These are phyloP conservation scores for Aegilops tauschii DNA, from an alignment of 176 grass and related monocot species.

Conservation along the genomic window DNA sequence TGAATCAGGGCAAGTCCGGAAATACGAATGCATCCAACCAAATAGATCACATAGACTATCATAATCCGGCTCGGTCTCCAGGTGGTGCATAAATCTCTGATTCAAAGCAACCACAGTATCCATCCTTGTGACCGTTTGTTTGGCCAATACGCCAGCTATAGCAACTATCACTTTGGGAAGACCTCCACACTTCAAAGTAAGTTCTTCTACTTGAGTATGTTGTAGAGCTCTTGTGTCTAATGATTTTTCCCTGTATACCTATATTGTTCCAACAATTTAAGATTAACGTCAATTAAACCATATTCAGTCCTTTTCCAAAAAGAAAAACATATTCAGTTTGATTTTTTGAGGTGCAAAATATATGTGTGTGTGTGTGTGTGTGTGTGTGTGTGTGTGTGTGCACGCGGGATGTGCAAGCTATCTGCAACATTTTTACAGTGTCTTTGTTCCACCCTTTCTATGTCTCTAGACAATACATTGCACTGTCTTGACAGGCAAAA, in stretches of 20 bases:
- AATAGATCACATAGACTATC: not conserved
- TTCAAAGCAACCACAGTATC: not conserved
- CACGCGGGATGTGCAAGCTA: too few species aligned
- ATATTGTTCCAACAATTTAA: not conserved
- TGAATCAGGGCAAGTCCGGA: not conserved
- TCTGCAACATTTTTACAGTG: too few species aligned
- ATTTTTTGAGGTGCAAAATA: too few species aligned
- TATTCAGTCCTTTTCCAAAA: too few species aligned
- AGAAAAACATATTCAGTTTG: too few species aligned
- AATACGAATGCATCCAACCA: slow-evolving; percentile 18
- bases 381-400: too few species aligned
- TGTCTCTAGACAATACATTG: too few species aligned
- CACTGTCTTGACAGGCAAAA: too few species aligned
- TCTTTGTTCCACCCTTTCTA: too few species aligned
- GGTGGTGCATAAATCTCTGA: not conserved
- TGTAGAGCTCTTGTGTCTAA: too few species aligned
- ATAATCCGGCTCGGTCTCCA: not conserved
- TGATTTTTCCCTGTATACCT: not conserved
- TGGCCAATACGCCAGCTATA: not conserved
- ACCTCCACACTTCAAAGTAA: slow-evolving; percentile 26
- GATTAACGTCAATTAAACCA: not conserved
- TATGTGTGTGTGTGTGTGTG: too few species aligned
- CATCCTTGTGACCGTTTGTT: not conserved
- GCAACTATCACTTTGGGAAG: slow-evolving; percentile 41
- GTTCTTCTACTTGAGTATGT: not conserved